Conservation (phyloP, 345 rosid species). For the Populus simonii region DNA sequence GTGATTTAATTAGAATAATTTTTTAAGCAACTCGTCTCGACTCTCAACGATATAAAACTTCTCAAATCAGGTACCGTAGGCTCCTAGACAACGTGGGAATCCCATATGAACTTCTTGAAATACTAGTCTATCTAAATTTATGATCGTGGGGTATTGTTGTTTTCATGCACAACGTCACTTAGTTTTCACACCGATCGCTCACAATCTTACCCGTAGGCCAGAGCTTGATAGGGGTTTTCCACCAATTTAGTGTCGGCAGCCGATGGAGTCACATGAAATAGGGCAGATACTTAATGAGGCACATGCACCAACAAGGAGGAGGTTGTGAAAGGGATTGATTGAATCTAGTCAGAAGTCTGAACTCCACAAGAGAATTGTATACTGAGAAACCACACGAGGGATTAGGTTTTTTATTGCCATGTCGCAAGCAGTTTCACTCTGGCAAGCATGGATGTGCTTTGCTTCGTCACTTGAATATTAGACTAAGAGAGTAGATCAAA, state of each 20-base stretch:
- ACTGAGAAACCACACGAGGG: neutral
- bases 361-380: neutral
- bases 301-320: neutral
- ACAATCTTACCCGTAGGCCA: neutral
- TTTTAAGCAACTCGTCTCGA: no score
- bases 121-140: neutral
- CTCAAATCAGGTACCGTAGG: no score
- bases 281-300: neutral
- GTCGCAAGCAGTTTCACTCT: neutral
- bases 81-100: no score
- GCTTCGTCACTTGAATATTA: neutral
- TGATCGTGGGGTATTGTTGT: neutral
- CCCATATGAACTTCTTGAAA: no score
- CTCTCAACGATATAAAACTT: no score
- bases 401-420: no score
- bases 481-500: neutral
- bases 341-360: neutral
- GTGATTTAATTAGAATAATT: no score
- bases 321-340: neutral
- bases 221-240: no score
- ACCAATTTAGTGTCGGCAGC: neutral
- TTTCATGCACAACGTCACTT: neutral
- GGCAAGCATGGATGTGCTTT: neutral
- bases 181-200: neutral
- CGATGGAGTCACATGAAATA: neutral